Base-by-base conservation (phyloP, 2,329 filamentous ascomycete genomes). In the Myriosclerotinia curreyana region DNA sequence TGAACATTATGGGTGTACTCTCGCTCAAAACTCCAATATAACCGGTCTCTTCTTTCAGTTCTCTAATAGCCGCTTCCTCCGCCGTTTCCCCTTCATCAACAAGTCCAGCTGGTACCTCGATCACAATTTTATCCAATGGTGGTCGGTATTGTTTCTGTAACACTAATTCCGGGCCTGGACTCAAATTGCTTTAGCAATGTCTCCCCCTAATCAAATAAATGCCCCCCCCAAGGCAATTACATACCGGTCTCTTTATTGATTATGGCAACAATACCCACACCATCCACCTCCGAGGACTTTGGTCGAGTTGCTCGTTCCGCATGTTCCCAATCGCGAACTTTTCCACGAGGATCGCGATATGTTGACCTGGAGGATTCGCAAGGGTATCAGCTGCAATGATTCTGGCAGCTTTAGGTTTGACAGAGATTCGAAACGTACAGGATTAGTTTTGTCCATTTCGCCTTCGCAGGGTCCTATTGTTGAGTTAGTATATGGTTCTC, bases 191-290 rank as follows among this genome's bases (percentile, higher is more conserved):
- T 64, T 28, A 64, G 34, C n/a, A 22, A 11, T 46, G 17, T 8
- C 28, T 0, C 15, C 9, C 15, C 9, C 12, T 7, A 15, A 11
- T 11, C 22, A 49, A 40, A 17, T 46, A 3, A 36, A 25, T 22
- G 9, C 25, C 20, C n/a, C 31, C 15, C 6, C 31, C 22, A 20
- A 25, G 31, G n/a, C 55, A 34, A 25, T 50, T 20, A 12, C 49
- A 75, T 72, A 76, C 82, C 82, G 0, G 76, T 76, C 11, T 80
- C 74, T 68, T 81, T 82, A 67, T 85, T 78, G 17, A 92, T 78
- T 67, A 92, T 83, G 50, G 88, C 89, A 20, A 90, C 80, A 64
- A 92, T 90, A 66, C 88, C 88, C 17, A 92, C 88, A 60, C 86
- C 88, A 71, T 92, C 89, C 61, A 91, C 86, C 42, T 84, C 83